Evolutionary conservation across 176 grass and related monocot genomes (phyloP), one percentile per base, ranked within the genome.

Genomic region (Dendrocalamus sinicus): DNA sequence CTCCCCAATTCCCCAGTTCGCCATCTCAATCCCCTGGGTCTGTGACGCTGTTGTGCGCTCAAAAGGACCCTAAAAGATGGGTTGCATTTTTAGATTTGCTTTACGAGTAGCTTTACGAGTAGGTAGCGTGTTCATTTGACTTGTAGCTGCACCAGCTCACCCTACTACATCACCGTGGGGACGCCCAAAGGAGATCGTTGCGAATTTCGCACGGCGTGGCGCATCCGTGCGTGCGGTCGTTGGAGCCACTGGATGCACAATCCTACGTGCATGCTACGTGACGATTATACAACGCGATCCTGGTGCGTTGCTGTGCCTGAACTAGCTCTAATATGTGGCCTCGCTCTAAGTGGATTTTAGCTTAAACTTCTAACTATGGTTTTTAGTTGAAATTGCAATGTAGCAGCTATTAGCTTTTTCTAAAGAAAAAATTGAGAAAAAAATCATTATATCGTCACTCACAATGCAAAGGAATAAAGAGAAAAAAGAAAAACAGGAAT

Each of bases 21-120:
- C 32, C 32, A 35, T 4, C 32, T 35, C 32, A 35, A 35, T 35
- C 32, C 32, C 32, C 32, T 35, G 3, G 32, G 32, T 35, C 32
- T 35, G 32, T 35, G 32, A 35, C 32, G 4, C 32, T 35, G 58
- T 19, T 65, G 48, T 62, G 16, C 39, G 87, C 81, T 48, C 82
- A 69, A 86, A 90, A 84, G 89, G 72, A 15, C 65, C 67, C 61
- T 10, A 76, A 91, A 93, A 86, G 77, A 91, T 54, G 73, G 67
- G 51, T 39, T 19, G 7, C 48, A 76, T 78, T 86, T 76, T 78
- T 20, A 23, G 81, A 59, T 94, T 69, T 76, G 66, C 87, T 94
- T 92, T 84, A 60, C 73, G 9, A 15, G 45, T 13, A 69, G 66
- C 87, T 94, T 92, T 84, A 60, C 73, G 9, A 15, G 45, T 13